Evolutionary conservation across 2,329 filamentous ascomycete species (phyloP).

Genomic region (Colletotrichum chlorophyti): DNA sequence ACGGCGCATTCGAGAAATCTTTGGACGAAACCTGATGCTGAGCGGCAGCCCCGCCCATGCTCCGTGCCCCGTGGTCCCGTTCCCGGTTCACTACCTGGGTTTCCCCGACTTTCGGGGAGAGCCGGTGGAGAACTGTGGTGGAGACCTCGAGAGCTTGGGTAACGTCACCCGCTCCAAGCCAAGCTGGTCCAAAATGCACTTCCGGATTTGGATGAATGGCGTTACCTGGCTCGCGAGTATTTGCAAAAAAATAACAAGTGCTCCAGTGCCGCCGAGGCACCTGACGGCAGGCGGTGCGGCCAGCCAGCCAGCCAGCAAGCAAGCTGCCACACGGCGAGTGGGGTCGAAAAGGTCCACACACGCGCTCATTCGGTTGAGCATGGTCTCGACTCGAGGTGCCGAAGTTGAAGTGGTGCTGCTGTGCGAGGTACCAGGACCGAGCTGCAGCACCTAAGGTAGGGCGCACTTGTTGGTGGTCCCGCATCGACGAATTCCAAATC

Average conservation of each 20-base stretch:
- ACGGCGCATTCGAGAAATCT: too few relatives aligned
- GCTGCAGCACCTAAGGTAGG: too few relatives aligned
- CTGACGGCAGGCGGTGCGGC: too few relatives aligned
- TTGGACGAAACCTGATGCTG: too few relatives aligned
- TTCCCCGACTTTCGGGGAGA: slow-evolving; percentile 9
- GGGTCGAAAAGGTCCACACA: background rate
- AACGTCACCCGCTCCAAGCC: slow-evolving; percentile 1
- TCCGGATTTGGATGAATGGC: background rate
- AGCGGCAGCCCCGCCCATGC: too few relatives aligned
- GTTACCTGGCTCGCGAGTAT: slow-evolving; percentile 9
- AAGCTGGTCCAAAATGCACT: background rate
- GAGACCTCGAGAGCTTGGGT: background rate
- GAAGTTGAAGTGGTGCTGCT: background rate
- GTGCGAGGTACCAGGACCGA: slow-evolving; percentile 19
- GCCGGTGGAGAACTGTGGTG: background rate
- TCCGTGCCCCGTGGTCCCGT: too few relatives aligned
- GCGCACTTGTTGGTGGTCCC: slow-evolving; percentile 17
- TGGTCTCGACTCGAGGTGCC: slow-evolving; percentile 16
- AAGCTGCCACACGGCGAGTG: background rate
- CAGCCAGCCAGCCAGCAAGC: background rate
- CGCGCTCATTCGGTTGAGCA: background rate
- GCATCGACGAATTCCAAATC: slow-evolving; percentile 28
- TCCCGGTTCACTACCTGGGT: too few relatives aligned
- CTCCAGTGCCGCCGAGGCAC: too few relatives aligned
- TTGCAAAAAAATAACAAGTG: slow-evolving; percentile 1